Base-by-base conservation (phyloP, 140 eudicot species). In the Erigeron philadelphicus region DNA sequence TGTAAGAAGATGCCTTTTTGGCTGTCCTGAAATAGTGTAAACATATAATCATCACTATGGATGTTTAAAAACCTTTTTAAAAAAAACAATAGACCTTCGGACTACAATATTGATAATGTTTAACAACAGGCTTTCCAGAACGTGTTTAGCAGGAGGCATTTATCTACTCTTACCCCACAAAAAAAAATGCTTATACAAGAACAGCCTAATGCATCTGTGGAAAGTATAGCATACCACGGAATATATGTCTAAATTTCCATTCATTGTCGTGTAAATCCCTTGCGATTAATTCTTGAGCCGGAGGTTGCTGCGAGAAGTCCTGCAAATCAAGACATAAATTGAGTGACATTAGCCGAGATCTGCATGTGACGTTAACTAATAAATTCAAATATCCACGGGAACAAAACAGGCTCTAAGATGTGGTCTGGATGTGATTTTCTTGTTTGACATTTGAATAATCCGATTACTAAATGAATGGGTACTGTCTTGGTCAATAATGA, bases 301-400 rank as follows among this genome's bases (percentile, higher is more conserved):
- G 96, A 79, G 96, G 96, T 71, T 88, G 95, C 74, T 84, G 97
- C 42, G 97, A 68, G 78, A 82, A 90, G 72, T 90, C 97, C 97
- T 90, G 86, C 48, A 72, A 31, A 75, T 67, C 40, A 59, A 63
- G 35, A 52, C 8, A 46, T 8, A 21, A 64, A 16, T 16, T 4
- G 1, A 13, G 47, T 53, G 58, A 13, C 67, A 53, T 49, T 19
- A 50, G 19, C 11, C 4, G 23, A 75, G 11, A 19, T 11, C 45
- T 31, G 38, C 38, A 31, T 31, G 38, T 31, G 38, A 31, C 38
- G 38, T 31, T 31, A 31, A 31, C 0, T 31, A 2, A 2, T 31
- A 31, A 31, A 31, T 2, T 2, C 38, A 31, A 31, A 31, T 31
- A 31, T 31, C 4, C 38, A 31, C 38, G 2, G 38, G 5, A 31